phyloP scores from a whole-genome alignment of 495 filamentous ascomycete genomes.

The Chaetomium cochliodes region DNA sequence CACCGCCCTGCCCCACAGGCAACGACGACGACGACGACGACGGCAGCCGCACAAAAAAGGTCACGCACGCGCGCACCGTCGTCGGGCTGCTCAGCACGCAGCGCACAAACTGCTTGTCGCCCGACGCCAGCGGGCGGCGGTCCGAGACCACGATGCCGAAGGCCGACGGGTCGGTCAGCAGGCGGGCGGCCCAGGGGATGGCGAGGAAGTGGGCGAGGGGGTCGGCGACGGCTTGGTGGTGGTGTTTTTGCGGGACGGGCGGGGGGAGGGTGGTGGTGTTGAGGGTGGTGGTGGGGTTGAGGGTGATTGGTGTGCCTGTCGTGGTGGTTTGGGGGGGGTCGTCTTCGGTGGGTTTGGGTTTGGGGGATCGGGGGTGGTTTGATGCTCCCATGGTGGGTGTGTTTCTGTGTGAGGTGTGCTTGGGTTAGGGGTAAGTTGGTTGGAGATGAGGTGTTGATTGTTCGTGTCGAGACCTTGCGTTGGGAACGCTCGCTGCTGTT shows the following conservation, averaged over 20 bases:
- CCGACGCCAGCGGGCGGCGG: slow-evolving; percentile 24
- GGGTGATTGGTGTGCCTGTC: not conserved
- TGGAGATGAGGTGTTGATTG: not conserved
- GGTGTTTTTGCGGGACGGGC: slow-evolving; percentile 8
- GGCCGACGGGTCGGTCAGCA: slow-evolving; percentile 25
- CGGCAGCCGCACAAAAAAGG: slow-evolving; percentile 21
- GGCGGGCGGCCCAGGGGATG: slow-evolving; percentile 25
- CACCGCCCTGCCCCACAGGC: too few species aligned
- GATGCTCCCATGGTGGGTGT: not conserved
- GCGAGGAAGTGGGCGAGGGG: slow-evolving; percentile 29
- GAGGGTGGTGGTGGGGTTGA: not conserved
- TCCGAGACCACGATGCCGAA: slow-evolving; percentile 24
- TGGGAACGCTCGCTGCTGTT: not conserved
- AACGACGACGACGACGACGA: too few species aligned
- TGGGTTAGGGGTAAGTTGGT: not conserved
- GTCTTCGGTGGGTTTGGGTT: not conserved
- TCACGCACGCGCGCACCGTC: slow-evolving; percentile 29
- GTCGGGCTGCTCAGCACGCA: slow-evolving; percentile 20
- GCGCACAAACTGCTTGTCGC: slow-evolving; percentile 27
- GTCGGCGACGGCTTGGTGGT: slow-evolving; percentile 29
- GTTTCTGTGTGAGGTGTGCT: not conserved
- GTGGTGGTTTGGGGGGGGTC: not conserved
- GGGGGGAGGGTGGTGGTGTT: not conserved
- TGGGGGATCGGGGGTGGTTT: not conserved
- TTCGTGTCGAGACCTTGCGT: not conserved